Percentiles rank a stretch among this genome's conserved stretches.
Evolutionary conservation across 495 filamentous ascomycete species (phyloP).

Genomic region (Hypoxylon rickii): DNA sequence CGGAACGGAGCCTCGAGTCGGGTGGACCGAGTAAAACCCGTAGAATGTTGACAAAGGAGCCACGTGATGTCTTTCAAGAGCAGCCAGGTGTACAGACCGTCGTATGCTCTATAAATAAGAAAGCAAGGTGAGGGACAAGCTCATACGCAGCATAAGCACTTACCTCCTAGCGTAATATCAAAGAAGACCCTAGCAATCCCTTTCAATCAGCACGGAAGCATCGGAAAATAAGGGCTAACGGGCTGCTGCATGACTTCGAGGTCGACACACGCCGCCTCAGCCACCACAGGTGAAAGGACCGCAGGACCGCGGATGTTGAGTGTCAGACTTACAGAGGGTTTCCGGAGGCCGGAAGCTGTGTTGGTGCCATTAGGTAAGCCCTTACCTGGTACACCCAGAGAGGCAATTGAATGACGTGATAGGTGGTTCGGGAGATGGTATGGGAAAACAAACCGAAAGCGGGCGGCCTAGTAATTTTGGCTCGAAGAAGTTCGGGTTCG

Average conservation of each 20-base stretch:
- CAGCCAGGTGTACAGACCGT: too few relatives aligned
- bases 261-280: slow-evolving; percentile 5
- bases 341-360: slow-evolving; percentile 56
- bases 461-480: background rate
- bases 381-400: background rate
- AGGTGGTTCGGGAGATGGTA: background rate
- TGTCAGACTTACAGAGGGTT: slow-evolving; percentile 56
- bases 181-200: slow-evolving; percentile 73
- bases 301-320: too few relatives aligned
- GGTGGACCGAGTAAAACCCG: too few relatives aligned
- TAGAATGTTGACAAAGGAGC: background rate
- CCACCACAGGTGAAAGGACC: slow-evolving; percentile 3
- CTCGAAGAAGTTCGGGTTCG: slow-evolving; percentile 12
- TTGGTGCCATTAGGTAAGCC: slow-evolving; percentile 51
- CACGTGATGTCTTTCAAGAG: slow-evolving; percentile 23
- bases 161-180: slow-evolving; percentile 89
- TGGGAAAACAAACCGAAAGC: slow-evolving; percentile 1
- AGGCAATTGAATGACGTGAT: slow-evolving; percentile 10
- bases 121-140: background rate
- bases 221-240: slow-evolving; percentile 5
- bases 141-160: slow-evolving; percentile 29
- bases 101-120: too few relatives aligned
- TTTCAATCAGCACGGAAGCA: slow-evolving; percentile 12
- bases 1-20: background rate
- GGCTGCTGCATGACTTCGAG: background rate